A percentile compares a stretch with the other conserved stretches of the same genome.
phyloP scores from a whole-genome alignment of 129 eudicot species.

The Deinandra increscens region DNA sequence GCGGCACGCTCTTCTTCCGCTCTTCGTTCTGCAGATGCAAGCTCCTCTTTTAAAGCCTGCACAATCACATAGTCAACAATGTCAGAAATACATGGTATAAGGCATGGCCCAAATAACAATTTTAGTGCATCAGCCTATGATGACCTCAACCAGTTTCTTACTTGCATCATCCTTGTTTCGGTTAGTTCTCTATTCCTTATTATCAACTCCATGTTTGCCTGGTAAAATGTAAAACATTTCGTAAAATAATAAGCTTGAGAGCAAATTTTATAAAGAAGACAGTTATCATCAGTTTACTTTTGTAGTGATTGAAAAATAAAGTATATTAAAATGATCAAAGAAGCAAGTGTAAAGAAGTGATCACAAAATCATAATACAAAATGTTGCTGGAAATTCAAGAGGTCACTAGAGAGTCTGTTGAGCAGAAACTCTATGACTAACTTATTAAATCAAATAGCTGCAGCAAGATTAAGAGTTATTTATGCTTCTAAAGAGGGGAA shows the following conservation, averaged over 20 bases:
- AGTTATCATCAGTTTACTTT: slow-evolving; percentile 13
- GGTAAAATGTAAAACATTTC: slow-evolving; percentile 27
- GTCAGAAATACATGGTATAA: slow-evolving; percentile 7
- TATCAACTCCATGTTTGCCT: slow-evolving; percentile 90
- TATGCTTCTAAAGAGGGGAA: background rate
- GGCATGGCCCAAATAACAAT: background rate
- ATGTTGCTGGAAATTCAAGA: slow-evolving; percentile 16
- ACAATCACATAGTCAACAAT: slow-evolving; percentile 17
- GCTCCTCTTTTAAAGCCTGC: slow-evolving; percentile 94
- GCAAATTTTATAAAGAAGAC: background rate
- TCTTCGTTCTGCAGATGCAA: slow-evolving; percentile 80
- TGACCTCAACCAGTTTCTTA: slow-evolving; percentile 38
- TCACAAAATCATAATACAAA: too few species aligned
- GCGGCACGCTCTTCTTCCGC: slow-evolving; percentile 99
- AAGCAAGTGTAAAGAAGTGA: too few species aligned
- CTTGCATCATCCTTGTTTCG: slow-evolving; percentile 99
- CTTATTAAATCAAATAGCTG: background rate
- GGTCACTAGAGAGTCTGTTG: background rate
- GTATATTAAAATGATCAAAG: slow-evolving; percentile 18
- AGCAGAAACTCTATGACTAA: slow-evolving; percentile 1
- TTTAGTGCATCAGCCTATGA: slow-evolving; percentile 17
- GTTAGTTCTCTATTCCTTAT: slow-evolving; percentile 93
- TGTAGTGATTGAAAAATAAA: background rate
- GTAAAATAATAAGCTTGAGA: slow-evolving; percentile 7
- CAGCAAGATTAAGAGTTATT: background rate